Evolutionary conservation across 106 monocot species (phyloP).

Genomic region (Triglochin maritima): DNA sequence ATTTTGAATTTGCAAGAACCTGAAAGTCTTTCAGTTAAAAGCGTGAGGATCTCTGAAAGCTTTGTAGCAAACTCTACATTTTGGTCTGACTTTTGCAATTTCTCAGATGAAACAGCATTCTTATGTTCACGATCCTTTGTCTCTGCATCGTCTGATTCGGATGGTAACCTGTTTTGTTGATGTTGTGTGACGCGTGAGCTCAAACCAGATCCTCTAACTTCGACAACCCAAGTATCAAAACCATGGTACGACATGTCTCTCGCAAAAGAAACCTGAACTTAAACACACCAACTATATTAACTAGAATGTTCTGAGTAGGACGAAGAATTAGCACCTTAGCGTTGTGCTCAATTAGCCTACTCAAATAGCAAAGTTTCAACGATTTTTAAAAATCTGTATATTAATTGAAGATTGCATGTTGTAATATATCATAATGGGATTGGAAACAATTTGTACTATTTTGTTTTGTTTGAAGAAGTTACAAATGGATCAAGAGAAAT

Average conservation of each 20-base stretch:
- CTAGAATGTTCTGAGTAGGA: no score
- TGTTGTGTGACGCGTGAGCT: constrained; percentile 36
- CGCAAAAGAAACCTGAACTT: constrained; percentile 87
- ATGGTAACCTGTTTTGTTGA: neutral
- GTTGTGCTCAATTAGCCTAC: no score
- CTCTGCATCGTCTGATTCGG: neutral
- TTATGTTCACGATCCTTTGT: neutral
- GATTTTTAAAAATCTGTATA: no score
- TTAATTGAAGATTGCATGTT: no score
- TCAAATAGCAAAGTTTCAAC: no score
- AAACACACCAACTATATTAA: no score
- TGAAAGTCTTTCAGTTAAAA: constrained; percentile 68
- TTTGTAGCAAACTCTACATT: constrained; percentile 40
- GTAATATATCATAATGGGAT: no score
- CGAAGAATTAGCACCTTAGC: no score
- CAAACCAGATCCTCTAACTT: constrained; percentile 91
- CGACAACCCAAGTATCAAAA: constrained; percentile 98
- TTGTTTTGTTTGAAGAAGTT: no score
- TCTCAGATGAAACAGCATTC: constrained; percentile 3
- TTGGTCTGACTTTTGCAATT: constrained; percentile 8
- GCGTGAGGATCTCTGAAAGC: constrained; percentile 48
- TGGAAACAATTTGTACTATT: no score
- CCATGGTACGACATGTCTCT: constrained; percentile 92
- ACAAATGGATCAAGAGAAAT: no score
- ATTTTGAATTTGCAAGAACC: constrained; percentile 45